A percentile compares a stretch with the other conserved stretches of the same genome.
Conservation (phyloP, 352 stramenopile species). For the Thraustochytrium aureum region DNA sequence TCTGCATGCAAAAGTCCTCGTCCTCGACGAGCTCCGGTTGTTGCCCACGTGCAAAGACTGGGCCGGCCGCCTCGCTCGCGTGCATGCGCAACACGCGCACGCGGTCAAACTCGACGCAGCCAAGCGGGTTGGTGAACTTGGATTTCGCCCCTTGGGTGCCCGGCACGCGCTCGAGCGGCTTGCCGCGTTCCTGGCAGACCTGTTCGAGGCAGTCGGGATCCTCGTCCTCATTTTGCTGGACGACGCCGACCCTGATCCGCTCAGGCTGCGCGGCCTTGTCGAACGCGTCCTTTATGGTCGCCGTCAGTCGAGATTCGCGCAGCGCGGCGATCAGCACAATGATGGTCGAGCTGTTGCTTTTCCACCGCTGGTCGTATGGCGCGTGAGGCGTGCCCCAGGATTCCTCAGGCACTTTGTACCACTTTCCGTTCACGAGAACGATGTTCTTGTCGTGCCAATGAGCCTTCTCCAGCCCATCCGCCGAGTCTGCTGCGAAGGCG, state of each 20-base stretch:
- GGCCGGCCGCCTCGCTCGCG: slow-evolving; percentile 63
- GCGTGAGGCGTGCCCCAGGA: slow-evolving; percentile 25
- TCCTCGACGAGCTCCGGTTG: slow-evolving; percentile 64
- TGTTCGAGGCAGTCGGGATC: slow-evolving; percentile 66
- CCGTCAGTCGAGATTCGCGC: slow-evolving; percentile 35
- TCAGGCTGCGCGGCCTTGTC: slow-evolving; percentile 63
- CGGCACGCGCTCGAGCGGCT: slow-evolving; percentile 8
- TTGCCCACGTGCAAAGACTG: slow-evolving; percentile 64
- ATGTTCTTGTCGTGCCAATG: slow-evolving; percentile 52
- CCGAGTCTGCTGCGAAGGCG: too few species aligned
- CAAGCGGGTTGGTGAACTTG: slow-evolving; percentile 34
- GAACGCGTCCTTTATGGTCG: slow-evolving; percentile 59
- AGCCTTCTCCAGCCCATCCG: slow-evolving; percentile 24
- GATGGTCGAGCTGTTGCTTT: slow-evolving; percentile 34
- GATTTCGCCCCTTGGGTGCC: neutral
- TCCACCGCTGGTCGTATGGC: slow-evolving; percentile 15
- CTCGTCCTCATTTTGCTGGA: slow-evolving; percentile 68
- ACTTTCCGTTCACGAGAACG: slow-evolving; percentile 25
- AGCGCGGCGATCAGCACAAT: slow-evolving; percentile 53
- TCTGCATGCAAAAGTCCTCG: slow-evolving; percentile 82
- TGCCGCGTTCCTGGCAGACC: slow-evolving; percentile 45
- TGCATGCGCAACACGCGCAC: slow-evolving; percentile 64
- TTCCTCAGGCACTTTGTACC: slow-evolving; percentile 50
- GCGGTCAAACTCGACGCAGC: slow-evolving; percentile 64
- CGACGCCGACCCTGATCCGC: slow-evolving; percentile 68